Evolutionary conservation across 192 early-diverging fungal genomes (phyloP).

Genomic region (Piromyces sp.): DNA sequence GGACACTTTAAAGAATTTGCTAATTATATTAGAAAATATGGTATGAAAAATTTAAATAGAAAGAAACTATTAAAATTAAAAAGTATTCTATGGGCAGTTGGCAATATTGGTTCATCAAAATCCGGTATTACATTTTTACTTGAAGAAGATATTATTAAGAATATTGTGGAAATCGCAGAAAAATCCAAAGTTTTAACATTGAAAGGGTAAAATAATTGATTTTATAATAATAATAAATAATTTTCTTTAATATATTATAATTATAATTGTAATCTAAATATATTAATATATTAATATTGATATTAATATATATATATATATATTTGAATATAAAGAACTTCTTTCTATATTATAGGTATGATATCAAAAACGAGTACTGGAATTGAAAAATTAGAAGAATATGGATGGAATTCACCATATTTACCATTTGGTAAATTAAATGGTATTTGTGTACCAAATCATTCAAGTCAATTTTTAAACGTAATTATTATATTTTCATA

Average conservation of each 20-base stretch:
- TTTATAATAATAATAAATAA: too few relatives aligned
- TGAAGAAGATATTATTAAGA: slow-evolving; percentile 49
- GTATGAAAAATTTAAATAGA: slow-evolving; percentile 14
- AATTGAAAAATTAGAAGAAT: slow-evolving; percentile 44
- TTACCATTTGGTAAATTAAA: slow-evolving; percentile 23
- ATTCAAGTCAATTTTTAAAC: slow-evolving; percentile 34
- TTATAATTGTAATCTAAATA: too few relatives aligned
- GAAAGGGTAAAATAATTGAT: slow-evolving; percentile 61
- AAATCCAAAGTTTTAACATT: slow-evolving; percentile 48
- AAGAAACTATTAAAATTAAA: slow-evolving; percentile 35
- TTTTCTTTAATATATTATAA: too few relatives aligned
- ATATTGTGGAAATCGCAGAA: slow-evolving; percentile 52
- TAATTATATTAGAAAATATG: slow-evolving; percentile 30
- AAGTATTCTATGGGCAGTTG: slow-evolving; percentile 65
- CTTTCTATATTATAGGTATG: slow-evolving; percentile 53
- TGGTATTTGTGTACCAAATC: slow-evolving; percentile 48
- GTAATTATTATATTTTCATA: too few relatives aligned
- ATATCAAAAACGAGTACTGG: slow-evolving; percentile 51
- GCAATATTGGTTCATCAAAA: slow-evolving; percentile 52
- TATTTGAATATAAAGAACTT: slow-evolving; percentile 48
- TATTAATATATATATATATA: too few relatives aligned
- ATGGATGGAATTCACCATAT: slow-evolving; percentile 57
- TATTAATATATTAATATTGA: too few relatives aligned
- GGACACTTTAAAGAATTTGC: slow-evolving; percentile 53
- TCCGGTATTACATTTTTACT: slow-evolving; percentile 51